Base-by-base conservation (phyloP, 176 grass and related monocot genomes). In the Eragrostis nindensis region DNA sequence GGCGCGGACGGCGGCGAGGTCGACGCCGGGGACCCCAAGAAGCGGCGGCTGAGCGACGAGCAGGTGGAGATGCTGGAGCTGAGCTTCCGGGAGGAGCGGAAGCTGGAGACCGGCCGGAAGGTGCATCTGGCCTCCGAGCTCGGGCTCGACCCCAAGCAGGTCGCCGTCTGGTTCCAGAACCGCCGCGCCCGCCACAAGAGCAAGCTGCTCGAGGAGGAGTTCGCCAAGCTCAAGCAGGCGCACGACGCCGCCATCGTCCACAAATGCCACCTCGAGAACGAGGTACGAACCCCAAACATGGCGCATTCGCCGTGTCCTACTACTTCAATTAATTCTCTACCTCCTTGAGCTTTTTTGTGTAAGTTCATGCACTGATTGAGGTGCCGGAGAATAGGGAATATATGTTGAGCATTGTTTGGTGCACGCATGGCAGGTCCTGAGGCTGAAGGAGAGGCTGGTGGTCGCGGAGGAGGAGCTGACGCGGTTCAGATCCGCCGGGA, bases 151-250 rank as follows among this genome's bases (percentile, higher is more conserved):
- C 96, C 92, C 3, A 99, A 99, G 86, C 96, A 99, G 75, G 88
- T 99, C 9, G 96, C 96, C 27, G 93, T 99, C 12, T 99, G 96
- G 96, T 99, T 99, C 79, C 96, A 99, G 90, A 99, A 99, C 76
- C 90, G 96, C 54, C 90, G 96, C 22, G 92, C 96, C 1, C 85
- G 96, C 49, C 90, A 99, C 90, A 99, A 99, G 90, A 90, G 76
- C 86, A 99, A 99, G 86, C 90, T 91, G 69, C 84, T 99, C 19
- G 96, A 99, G 79, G 93, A 95, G 82, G 96, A 93, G 88, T 99
- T 95, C 70, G 43, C 69, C 72, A 93, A 99, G 84, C 96, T 95
- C 56, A 95, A 93, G 87, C 89, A 90, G 5, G 75, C 86, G 12
- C 96, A 93, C 64, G 96, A 93, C 39, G 80, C 90, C 1, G 80